Evolutionary conservation across 805 yeast genomes (phyloP).

Genomic region (Saccharomycopsis schoenii): DNA sequence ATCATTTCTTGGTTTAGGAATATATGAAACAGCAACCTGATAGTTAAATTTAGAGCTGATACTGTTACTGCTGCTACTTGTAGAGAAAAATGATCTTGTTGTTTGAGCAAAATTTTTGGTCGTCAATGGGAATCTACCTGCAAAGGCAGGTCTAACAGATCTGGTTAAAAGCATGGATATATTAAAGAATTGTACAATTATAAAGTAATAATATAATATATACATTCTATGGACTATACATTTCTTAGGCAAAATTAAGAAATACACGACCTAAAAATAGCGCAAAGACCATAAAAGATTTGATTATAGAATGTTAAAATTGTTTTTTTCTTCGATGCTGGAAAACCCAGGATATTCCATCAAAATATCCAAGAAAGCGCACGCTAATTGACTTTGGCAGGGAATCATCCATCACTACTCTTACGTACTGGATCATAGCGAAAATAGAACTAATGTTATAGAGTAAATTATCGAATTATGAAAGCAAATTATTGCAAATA

Average conservation of each 20-base stretch:
- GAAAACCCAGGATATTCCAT: too few relatives aligned
- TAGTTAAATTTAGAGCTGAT: constrained; percentile 26
- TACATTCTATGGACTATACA: background rate
- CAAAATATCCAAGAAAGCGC: too few relatives aligned
- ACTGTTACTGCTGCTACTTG: background rate
- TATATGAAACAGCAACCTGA: constrained; percentile 58
- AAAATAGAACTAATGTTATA: too few relatives aligned
- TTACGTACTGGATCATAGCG: too few relatives aligned
- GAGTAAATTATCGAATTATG: too few relatives aligned
- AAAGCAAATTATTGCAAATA: too few relatives aligned
- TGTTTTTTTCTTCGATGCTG: too few relatives aligned
- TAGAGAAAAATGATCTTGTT: background rate
- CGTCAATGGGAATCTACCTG: background rate
- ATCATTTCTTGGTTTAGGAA: constrained; percentile 60
- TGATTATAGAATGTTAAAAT: too few relatives aligned
- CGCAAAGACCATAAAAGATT: too few relatives aligned
- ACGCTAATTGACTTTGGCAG: too few relatives aligned
- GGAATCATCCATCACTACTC: too few relatives aligned
- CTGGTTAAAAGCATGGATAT: background rate
- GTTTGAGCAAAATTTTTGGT: background rate
- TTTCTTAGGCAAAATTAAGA: background rate
- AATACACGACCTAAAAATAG: too few relatives aligned
- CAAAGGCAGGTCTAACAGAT: background rate
- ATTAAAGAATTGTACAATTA: background rate
- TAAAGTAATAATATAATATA: background rate